A percentile compares a stretch with the other conserved stretches of the same genome.
Conservation (phyloP, 176 grass and related monocot genomes). For the Triticum dicoccoides region DNA sequence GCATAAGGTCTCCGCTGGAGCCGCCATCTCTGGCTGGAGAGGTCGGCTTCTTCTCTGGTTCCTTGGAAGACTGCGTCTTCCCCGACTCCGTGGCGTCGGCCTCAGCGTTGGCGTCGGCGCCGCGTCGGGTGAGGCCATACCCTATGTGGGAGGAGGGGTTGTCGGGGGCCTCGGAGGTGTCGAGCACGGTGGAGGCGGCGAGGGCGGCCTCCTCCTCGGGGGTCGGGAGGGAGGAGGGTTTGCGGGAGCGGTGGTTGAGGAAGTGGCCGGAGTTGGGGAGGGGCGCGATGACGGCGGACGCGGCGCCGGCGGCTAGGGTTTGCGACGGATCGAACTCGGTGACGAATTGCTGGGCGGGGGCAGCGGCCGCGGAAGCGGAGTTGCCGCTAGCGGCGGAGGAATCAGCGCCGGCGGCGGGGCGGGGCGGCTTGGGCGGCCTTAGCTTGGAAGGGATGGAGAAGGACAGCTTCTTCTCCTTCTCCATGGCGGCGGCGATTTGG, state of each 20-base stretch:
- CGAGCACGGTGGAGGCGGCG: constrained; percentile 53
- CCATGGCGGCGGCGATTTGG: constrained; percentile 47
- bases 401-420: neutral
- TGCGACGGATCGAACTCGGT: constrained; percentile 79
- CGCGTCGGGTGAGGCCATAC: constrained; percentile 69
- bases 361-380: neutral
- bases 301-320: constrained; percentile 39
- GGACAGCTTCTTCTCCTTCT: constrained; percentile 69
- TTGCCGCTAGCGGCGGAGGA: neutral
- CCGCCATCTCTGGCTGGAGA: neutral
- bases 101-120: neutral
- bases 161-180: constrained; percentile 65
- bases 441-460: constrained; percentile 62
- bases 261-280: constrained; percentile 68
- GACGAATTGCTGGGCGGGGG: constrained; percentile 55
- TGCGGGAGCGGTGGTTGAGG: constrained; percentile 51
- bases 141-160: constrained; percentile 50
- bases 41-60: constrained; percentile 10
- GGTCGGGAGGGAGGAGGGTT: constrained; percentile 68
- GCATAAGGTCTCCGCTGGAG: constrained; percentile 46
- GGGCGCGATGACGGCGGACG: constrained; percentile 59
- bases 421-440: constrained; percentile 40
- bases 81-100: neutral
- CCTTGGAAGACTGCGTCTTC: neutral
- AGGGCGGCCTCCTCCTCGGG: constrained; percentile 69